phyloP scores from a whole-genome alignment of 148 eudicot species.

The Dianthus caryophyllus region DNA sequence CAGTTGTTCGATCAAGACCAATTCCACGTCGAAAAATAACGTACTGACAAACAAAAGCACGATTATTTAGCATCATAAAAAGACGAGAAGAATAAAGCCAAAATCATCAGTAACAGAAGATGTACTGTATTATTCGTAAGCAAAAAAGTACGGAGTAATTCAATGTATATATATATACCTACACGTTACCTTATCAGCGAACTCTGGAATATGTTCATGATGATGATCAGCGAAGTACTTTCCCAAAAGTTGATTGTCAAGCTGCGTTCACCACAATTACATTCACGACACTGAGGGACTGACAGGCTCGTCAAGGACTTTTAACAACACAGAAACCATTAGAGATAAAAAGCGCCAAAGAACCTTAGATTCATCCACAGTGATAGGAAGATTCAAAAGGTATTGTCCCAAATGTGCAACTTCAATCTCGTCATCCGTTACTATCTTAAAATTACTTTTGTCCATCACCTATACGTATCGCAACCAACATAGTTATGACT shows the following conservation, averaged over 20 bases:
- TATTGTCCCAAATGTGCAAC: slow-evolving; percentile 91
- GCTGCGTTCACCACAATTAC: slow-evolving; percentile 37
- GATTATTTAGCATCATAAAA: no score
- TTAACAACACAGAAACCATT: neutral
- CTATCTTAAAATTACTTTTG: slow-evolving; percentile 90
- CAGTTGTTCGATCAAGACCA: slow-evolving; percentile 85
- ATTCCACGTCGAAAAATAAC: slow-evolving; percentile 93
- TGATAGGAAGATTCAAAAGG: slow-evolving; percentile 85
- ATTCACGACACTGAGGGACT: neutral
- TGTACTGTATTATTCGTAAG: no score
- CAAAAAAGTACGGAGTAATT: no score
- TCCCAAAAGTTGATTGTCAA: slow-evolving; percentile 73
- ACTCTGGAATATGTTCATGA: slow-evolving; percentile 71
- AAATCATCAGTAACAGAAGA: no score
- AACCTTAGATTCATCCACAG: slow-evolving; percentile 92
- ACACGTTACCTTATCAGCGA: slow-evolving; percentile 76
- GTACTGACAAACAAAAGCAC: no score
- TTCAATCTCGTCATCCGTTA: slow-evolving; percentile 78
- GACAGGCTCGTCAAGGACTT: neutral
- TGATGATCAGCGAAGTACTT: slow-evolving; percentile 66
- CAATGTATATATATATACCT: no score
- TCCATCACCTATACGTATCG: slow-evolving; percentile 98
- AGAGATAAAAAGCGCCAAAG: slow-evolving; percentile 1
- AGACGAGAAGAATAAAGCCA: slow-evolving; percentile 1
- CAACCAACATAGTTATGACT: no score